Evolutionary conservation across 2,329 filamentous ascomycete species (phyloP).

Genomic region (Juglanconis oblonga): DNA sequence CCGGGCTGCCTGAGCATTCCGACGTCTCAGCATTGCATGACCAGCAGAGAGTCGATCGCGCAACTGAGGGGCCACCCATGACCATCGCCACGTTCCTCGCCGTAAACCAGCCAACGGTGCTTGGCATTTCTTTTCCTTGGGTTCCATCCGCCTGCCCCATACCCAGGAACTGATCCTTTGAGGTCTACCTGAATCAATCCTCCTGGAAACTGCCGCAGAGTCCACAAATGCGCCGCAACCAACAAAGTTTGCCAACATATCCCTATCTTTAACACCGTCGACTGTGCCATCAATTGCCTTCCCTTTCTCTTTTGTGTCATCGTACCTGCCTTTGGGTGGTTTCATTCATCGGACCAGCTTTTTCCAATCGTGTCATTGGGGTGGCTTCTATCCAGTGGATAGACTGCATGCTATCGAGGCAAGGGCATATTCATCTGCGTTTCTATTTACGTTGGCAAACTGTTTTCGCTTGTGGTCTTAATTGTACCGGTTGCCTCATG

Average conservation of each 20-base stretch:
- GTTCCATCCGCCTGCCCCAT: slow-evolving; percentile 2
- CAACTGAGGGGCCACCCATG: slow-evolving; percentile 7
- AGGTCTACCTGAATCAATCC: neutral
- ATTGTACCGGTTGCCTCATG: neutral
- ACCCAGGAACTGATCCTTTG: slow-evolving; percentile 7
- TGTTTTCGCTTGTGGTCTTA: neutral
- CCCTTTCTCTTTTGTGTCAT: neutral
- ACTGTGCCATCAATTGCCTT: neutral
- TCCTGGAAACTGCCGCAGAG: neutral
- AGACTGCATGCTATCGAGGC: neutral
- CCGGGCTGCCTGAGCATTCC: neutral
- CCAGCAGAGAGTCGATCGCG: slow-evolving; percentile 1
- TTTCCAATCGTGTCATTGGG: neutral
- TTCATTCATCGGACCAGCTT: neutral
- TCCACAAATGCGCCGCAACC: slow-evolving; percentile 3
- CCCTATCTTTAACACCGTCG: neutral
- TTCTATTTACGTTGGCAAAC: neutral
- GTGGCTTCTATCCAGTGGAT: neutral
- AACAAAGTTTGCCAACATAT: neutral
- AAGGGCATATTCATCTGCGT: neutral
- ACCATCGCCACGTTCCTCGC: neutral
- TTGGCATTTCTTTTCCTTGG: slow-evolving; percentile 4
- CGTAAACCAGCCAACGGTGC: slow-evolving; percentile 19
- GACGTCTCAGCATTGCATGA: neutral
- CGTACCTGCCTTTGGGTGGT: neutral